These are phyloP conservation scores for Sindora glabra DNA, from an alignment of 306 rosid genomes.

Conservation along the genomic window DNA sequence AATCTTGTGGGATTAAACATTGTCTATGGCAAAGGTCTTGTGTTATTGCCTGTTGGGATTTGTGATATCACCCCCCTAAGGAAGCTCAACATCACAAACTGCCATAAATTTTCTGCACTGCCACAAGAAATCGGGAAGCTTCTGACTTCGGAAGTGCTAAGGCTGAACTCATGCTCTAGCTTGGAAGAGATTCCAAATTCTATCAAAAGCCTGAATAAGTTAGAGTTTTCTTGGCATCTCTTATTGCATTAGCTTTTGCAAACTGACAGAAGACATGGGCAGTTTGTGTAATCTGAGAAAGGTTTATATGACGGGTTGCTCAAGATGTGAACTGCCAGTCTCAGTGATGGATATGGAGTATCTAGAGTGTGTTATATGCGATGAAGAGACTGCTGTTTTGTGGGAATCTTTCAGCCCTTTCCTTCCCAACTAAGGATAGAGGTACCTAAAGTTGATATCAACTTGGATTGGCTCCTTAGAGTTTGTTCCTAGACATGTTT, in stretches of 20 bases:
- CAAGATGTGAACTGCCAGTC: conserved; percentile 22
- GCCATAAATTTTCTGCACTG: conserved; percentile 22
- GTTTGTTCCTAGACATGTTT: conserved; percentile 3
- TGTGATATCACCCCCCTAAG: conserved; percentile 18
- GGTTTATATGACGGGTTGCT: conserved; percentile 32
- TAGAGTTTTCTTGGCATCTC: no score
- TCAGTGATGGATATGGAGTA: conserved; percentile 2
- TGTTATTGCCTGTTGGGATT: conserved; percentile 20
- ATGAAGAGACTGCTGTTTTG: conserved; percentile 27
- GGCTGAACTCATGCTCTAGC: conserved; percentile 30
- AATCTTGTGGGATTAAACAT: conserved; percentile 34
- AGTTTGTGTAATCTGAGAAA: conserved; percentile 27
- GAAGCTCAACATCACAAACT: conserved; percentile 39
- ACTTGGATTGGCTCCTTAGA: conserved; percentile 29
- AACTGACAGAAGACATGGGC: conserved; percentile 28
- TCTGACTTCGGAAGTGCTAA: conserved; percentile 27
- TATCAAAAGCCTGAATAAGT: conserved; percentile 14
- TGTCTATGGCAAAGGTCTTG: conserved; percentile 37
- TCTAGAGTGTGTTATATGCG: conserved; percentile 22
- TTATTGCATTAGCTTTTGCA: conserved; percentile 20
- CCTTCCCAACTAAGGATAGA: conserved; percentile 11
- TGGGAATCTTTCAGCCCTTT: conserved; percentile 8
- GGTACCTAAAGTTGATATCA: conserved; percentile 9
- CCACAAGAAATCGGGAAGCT: conserved; percentile 27
- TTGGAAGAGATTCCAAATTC: conserved; percentile 16